Evolutionary conservation across 805 yeast species (phyloP), one percentile per base, ranked within the genome.

Genomic region (Ogataea trehaloabstinens): DNA sequence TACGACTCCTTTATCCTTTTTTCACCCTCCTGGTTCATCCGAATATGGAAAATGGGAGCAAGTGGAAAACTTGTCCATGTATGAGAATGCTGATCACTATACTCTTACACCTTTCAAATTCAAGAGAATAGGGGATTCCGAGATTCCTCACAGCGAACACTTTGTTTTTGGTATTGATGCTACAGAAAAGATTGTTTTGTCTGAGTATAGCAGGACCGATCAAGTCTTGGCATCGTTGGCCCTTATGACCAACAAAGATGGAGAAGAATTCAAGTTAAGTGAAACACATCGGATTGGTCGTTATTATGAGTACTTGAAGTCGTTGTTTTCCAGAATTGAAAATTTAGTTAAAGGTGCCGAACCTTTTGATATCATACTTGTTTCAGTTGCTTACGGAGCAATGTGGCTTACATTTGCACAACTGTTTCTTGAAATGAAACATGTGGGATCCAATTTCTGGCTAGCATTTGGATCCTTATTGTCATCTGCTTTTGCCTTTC

Each of bases 371-470:
- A 80, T 90, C 28, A 78, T 80, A 11, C 71, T 90, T 42, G 82
- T 93, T 35, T 71, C 86, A 2, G 59, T 81, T 35, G 97, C 96
- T 2, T 91, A 91, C 61, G 52, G 78, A 19, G 95, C 95, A 34
- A 89, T 90, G 96, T 71, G 85, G 73, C 81, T 85, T 62, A 86
- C 96, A 8, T 74, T 91, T 50, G 64, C 77, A 43, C 79, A 80
- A 44, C 74, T 91, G 21, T 90, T 85, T 52, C 53, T 77, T 42
- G 89, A 87, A 50, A 82, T 91, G 93, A 67, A 66, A 49, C 67
- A 71, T 36, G 67, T 82, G 20, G 96, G 96, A 20, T 87, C 97
- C 21, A 84, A 78, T 51, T 82, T 87, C 53, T 88, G 95, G 95
- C 72, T 93, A 37, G 91, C 85, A 7, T 74, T 85, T 50, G 78